These are phyloP conservation scores for Kluyveromyces marxianus DNA, from an alignment of 1,139 yeast species.

Conservation along the genomic window DNA sequence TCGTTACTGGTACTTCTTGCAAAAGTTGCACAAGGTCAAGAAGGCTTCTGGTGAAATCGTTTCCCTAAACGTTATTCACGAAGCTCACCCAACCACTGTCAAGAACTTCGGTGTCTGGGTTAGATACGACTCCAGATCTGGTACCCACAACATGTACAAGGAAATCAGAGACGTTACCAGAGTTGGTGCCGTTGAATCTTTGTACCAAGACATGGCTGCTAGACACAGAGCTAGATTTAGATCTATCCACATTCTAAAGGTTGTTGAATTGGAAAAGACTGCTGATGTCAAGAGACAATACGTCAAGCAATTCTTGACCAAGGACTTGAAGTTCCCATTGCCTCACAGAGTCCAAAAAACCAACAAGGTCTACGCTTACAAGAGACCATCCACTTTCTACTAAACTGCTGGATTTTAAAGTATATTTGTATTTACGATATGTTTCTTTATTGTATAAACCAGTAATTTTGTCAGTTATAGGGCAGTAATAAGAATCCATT, in stretches of 20 bases:
- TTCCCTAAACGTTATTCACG: conserved; percentile 83
- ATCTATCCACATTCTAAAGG: conserved; percentile 97
- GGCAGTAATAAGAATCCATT: conserved; percentile 6
- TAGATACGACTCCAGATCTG: conserved; percentile 99
- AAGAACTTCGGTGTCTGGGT: conserved; percentile 99
- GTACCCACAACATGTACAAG: conserved; percentile 99
- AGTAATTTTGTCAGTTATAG: conserved; percentile 5
- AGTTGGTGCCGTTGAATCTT: conserved; percentile 97
- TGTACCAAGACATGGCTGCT: conserved; percentile 99
- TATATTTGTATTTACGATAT: conserved; percentile 6
- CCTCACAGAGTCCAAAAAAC: conserved; percentile 98
- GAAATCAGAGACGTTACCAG: conserved; percentile 99
- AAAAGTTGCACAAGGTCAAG: conserved; percentile 98
- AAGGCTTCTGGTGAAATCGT: conserved; percentile 99
- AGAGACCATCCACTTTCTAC: conserved; percentile 96
- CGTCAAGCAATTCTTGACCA: conserved; percentile 93
- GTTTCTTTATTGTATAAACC: conserved; percentile 6
- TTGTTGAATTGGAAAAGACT: conserved; percentile 95
- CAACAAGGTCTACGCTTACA: conserved; percentile 79
- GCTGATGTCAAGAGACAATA: conserved; percentile 99
- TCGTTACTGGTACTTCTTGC: conserved; percentile 99
- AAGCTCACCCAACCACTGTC: conserved; percentile 97
- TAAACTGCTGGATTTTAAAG: conserved; percentile 33
- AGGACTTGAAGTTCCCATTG: conserved; percentile 98
- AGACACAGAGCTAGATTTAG: conserved; percentile 99